A percentile compares a stretch with the other conserved stretches of the same genome.
phyloP scores from a whole-genome alignment of 1,139 yeast genomes.

The Arxiozyma heterogenica region DNA sequence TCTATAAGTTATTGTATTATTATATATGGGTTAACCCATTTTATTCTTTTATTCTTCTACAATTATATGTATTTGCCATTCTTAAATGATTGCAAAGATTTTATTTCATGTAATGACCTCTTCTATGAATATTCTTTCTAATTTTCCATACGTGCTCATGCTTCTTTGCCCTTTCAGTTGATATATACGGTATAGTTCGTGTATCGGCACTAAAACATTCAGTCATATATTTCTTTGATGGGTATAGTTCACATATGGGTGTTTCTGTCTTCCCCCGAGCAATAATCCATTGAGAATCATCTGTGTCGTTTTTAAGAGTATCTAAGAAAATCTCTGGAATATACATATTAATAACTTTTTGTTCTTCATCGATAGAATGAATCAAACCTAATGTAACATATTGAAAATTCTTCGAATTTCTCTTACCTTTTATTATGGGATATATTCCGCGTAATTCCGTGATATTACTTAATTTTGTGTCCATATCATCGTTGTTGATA shows the following conservation, averaged over 20 bases:
- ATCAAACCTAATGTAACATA: constrained; percentile 43
- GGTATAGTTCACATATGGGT: constrained; percentile 40
- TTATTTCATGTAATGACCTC: constrained; percentile 32
- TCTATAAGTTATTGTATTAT: not conserved
- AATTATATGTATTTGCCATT: too few species aligned
- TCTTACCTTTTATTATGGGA: constrained; percentile 12
- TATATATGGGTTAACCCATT: constrained; percentile 1
- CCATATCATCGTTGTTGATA: not conserved
- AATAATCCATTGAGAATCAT: constrained; percentile 37
- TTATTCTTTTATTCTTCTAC: not conserved
- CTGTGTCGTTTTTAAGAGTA: constrained; percentile 3
- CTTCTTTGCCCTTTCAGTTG: constrained; percentile 36
- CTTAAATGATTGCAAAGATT: not conserved
- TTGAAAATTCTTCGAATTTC: constrained; percentile 5
- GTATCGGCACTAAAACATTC: constrained; percentile 8
- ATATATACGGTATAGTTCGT: constrained; percentile 41
- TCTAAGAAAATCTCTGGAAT: constrained; percentile 35
- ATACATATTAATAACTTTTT: constrained; percentile 45
- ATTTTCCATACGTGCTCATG: constrained; percentile 56
- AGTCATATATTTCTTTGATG: constrained; percentile 19
- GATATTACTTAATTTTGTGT: constrained; percentile 1
- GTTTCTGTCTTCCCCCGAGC: constrained; percentile 60
- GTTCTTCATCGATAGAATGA: constrained; percentile 49
- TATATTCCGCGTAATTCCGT: constrained; percentile 7
- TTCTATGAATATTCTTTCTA: constrained; percentile 53